Evolutionary conservation across 257 asterid species (phyloP), one percentile per base, ranked within the genome.

Genomic region (Salvia rosmarinus): DNA sequence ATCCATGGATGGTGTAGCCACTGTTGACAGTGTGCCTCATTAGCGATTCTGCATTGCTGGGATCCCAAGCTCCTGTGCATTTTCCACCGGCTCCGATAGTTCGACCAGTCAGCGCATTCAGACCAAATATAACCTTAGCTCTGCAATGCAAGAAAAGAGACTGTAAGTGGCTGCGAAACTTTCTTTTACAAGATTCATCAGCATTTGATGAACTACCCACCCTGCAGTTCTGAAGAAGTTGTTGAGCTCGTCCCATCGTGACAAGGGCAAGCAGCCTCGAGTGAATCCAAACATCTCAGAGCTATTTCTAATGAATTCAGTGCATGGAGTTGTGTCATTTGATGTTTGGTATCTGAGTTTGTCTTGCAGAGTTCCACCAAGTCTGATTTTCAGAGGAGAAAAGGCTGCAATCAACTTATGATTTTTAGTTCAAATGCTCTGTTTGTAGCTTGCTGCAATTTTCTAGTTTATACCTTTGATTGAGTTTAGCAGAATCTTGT

Each of bases 281-380:
- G 84, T 82, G 62, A 87, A 93, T 56, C 94, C 90, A 35, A 93
- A 86, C 89, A 85, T 40, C 80, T 85, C 89, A 0, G 83, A 62
- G 65, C 49, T 63, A 64, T 72, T 82, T 68, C 0, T 72, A n/a
- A 73, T 70, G 65, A 86, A 90, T 32, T 81, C 75, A 56, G 56
- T 59, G 74, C 96, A 90, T 30, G 92, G 81, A 73, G 17, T 58
- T 1, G 61, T 30, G 70, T 86, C 78, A 55, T 67, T 82, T 52
- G 14, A 20, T 11, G 71, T 77, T 83, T 90, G 87, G 83, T 93
- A 93, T 64, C 84, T 66, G 39, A 89, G 73, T 79, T 78, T 87
- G 77, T 90, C 96, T 85, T 90, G 94, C 79, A 90, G 79, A 16
- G 98, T 89, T 58, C 98, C 98, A 55, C 98, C 98, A 19, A 93